Evolutionary conservation across 306 rosid genomes (phyloP).

Genomic region (Argentina anserina): DNA sequence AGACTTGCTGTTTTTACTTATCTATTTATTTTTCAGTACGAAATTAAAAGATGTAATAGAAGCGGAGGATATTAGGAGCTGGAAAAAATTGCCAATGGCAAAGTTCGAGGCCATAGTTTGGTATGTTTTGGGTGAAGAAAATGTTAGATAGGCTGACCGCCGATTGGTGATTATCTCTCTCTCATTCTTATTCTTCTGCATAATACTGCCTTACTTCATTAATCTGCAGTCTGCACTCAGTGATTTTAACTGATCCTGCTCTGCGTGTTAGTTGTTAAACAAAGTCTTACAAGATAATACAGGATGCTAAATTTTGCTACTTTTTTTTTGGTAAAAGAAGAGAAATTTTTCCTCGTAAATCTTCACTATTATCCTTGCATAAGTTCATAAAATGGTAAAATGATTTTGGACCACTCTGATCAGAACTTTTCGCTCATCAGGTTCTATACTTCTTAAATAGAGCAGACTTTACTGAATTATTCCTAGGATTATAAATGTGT

Average conservation of each 20-base stretch:
- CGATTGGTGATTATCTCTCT: conserved; percentile 36
- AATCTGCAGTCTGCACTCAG: neutral
- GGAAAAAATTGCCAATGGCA: conserved; percentile 42
- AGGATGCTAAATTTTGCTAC: neutral
- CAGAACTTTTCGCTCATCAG: neutral
- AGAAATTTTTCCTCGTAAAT: neutral
- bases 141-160: conserved; percentile 28
- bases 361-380: neutral
- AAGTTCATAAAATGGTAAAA: too few relatives aligned
- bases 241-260: neutral
- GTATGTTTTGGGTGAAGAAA: conserved; percentile 34
- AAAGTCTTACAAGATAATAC: neutral
- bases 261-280: neutral
- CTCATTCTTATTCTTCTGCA: conserved; percentile 9
- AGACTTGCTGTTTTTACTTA: neutral
- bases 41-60: conserved; percentile 13
- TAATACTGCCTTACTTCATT: neutral
- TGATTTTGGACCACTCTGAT: neutral
- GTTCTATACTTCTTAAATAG: neutral
- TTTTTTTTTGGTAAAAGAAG: too few relatives aligned
- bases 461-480: neutral
- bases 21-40: neutral
- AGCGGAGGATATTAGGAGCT: conserved; percentile 34
- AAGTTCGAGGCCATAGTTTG: conserved; percentile 47
- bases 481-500: neutral